A percentile compares a stretch with the other conserved stretches of the same genome.
phyloP scores from a whole-genome alignment of 768 basidiomycete species.

The Suillus paluster region DNA sequence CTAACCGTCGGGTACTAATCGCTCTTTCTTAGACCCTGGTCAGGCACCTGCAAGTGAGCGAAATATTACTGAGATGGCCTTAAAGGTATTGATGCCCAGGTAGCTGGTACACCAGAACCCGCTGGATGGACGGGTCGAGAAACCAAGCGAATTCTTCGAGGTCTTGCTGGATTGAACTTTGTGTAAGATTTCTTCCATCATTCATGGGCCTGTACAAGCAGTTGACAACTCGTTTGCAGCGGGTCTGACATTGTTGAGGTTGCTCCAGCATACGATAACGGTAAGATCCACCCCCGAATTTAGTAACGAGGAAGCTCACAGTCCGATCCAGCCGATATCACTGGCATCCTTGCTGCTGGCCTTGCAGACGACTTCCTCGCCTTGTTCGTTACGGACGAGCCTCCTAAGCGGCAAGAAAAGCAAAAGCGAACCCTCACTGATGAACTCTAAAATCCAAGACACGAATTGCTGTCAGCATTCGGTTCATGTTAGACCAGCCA shows the following conservation, averaged over 20 bases:
- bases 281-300: conserved; percentile 36
- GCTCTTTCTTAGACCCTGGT: conserved; percentile 54
- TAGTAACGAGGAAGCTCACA: conserved; percentile 5
- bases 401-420: conserved; percentile 33
- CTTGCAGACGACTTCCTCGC: conserved; percentile 72
- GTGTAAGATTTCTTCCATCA: conserved; percentile 51
- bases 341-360: conserved; percentile 69
- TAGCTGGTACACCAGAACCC: conserved; percentile 78
- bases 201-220: background rate
- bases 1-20: background rate
- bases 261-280: conserved; percentile 72
- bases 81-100: conserved; percentile 1
- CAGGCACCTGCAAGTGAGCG: conserved; percentile 70
- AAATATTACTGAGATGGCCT: background rate
- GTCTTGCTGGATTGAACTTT: conserved; percentile 72
- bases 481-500: background rate
- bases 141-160: conserved; percentile 72
- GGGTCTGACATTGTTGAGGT: conserved; percentile 82
- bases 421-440: conserved; percentile 24
- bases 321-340: conserved; percentile 59
- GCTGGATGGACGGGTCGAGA: conserved; percentile 82
- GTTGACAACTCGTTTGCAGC: conserved; percentile 33
- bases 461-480: background rate
- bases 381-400: conserved; percentile 53
- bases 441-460: conserved; percentile 28